phyloP scores from a whole-genome alignment of 2,329 filamentous ascomycete genomes.

The Conoideocrella luteorostrata region DNA sequence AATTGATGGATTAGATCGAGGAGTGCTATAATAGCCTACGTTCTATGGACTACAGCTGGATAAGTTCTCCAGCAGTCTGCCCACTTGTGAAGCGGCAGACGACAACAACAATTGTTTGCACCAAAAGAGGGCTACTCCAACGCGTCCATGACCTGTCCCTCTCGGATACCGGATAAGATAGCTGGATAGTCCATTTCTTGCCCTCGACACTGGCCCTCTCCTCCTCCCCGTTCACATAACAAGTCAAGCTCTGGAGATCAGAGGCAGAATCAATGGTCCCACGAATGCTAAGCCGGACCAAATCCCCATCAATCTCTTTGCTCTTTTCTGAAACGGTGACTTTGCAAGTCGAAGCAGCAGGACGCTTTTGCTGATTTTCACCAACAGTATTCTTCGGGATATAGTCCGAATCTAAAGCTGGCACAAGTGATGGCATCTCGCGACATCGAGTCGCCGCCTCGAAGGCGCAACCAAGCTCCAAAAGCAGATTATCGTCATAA shows the following conservation, averaged over 20 bases:
- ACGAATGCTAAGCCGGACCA: not conserved
- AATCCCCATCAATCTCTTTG: not conserved
- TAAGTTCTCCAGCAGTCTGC: not conserved
- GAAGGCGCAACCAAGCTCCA: conserved; percentile 18
- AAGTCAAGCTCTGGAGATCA: not conserved
- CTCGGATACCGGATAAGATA: not conserved
- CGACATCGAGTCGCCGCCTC: conserved; percentile 10
- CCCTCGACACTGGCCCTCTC: not conserved
- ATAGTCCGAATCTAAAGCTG: conserved; percentile 8
- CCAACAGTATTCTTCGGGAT: too few relatives aligned
- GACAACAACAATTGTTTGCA: not conserved
- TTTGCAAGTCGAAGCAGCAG: too few relatives aligned
- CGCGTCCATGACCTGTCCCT: not conserved
- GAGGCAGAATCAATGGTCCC: not conserved
- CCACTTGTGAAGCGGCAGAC: not conserved
- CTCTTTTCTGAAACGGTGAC: not conserved
- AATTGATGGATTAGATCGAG: too few relatives aligned
- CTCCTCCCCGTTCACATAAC: not conserved
- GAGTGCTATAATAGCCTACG: too few relatives aligned
- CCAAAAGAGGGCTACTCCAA: not conserved
- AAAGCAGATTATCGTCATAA: conserved; percentile 33
- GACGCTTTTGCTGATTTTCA: too few relatives aligned
- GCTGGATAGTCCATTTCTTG: not conserved
- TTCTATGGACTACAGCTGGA: not conserved
- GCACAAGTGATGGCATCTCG: conserved; percentile 10